Percentiles rank a stretch among this genome's conserved stretches.
Conservation (phyloP, 1,284 basidiomycete genomes). For the Pseudozyma tsukubaensis region DNA sequence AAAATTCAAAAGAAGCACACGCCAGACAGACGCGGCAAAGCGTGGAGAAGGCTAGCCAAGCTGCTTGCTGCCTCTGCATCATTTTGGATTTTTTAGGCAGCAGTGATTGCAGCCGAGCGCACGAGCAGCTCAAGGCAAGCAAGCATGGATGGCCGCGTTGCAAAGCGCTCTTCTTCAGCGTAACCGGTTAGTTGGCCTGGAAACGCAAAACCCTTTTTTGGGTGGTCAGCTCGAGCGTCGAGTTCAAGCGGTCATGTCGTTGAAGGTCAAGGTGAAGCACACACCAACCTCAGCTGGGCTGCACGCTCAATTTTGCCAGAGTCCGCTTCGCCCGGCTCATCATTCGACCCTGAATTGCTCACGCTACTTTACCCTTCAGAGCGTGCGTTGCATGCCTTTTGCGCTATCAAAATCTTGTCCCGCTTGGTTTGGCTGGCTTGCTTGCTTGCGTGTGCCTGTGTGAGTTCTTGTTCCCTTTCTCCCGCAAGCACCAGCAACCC, state of each 20-base stretch:
- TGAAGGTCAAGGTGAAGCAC: too few relatives aligned
- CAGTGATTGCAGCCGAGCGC: neutral
- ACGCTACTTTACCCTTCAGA: neutral
- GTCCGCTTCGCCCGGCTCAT: slow-evolving; percentile 1
- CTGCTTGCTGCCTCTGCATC: neutral
- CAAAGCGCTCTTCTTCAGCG: neutral
- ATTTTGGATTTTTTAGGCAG: slow-evolving; percentile 4
- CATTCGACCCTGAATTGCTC: neutral
- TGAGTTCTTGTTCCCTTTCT: neutral
- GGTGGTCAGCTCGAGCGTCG: too few relatives aligned
- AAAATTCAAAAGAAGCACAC: neutral
- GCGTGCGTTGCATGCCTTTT: neutral
- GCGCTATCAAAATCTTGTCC: neutral
- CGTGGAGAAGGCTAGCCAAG: neutral
- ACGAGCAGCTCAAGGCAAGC: neutral
- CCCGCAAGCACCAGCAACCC: neutral
- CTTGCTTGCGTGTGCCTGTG: neutral
- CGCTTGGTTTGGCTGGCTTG: too few relatives aligned
- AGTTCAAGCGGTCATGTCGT: too few relatives aligned
- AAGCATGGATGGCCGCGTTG: too few relatives aligned
- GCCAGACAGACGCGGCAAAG: neutral
- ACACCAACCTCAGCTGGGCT: too few relatives aligned
- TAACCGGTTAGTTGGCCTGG: neutral
- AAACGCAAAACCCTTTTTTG: neutral
- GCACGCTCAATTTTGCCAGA: neutral